phyloP scores from a whole-genome alignment of 805 yeast genomes.

The Candida succiphila region DNA sequence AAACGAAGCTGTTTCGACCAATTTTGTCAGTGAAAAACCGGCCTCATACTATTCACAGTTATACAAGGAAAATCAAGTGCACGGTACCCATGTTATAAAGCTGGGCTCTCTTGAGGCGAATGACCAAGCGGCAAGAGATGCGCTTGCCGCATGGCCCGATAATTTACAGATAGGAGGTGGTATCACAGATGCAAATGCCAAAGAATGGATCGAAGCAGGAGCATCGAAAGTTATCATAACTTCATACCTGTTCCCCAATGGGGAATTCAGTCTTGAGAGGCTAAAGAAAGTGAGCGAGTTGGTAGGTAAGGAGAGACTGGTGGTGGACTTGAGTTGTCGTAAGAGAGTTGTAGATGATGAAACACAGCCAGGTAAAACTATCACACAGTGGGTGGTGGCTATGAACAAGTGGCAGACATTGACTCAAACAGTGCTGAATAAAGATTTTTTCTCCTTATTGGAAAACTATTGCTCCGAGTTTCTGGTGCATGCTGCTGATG shows the following conservation, averaged over 20 bases:
- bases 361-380: constrained; percentile 19
- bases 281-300: constrained; percentile 35
- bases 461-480: constrained; percentile 73
- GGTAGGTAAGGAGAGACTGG: constrained; percentile 62
- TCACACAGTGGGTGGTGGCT: constrained; percentile 77
- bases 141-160: constrained; percentile 65
- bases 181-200: constrained; percentile 64
- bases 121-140: constrained; percentile 73
- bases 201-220: constrained; percentile 62
- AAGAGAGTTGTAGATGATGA: constrained; percentile 18
- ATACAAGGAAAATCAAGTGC: constrained; percentile 46
- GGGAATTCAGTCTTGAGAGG: constrained; percentile 39
- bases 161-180: constrained; percentile 91
- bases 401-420: constrained; percentile 96
- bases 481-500: constrained; percentile 95
- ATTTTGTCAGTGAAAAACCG: constrained; percentile 69
- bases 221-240: constrained; percentile 91
- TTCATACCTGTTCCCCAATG: constrained; percentile 77
- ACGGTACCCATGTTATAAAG: constrained; percentile 89
- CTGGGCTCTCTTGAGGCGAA: constrained; percentile 70
- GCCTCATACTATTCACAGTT: constrained; percentile 67
- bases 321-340: constrained; percentile 86
- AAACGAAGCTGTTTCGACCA: constrained; percentile 41
- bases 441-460: constrained; percentile 42
- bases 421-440: constrained; percentile 51